phyloP scores from a whole-genome alignment of 352 stramenopile species.

The Globisporangium cystogenes region DNA sequence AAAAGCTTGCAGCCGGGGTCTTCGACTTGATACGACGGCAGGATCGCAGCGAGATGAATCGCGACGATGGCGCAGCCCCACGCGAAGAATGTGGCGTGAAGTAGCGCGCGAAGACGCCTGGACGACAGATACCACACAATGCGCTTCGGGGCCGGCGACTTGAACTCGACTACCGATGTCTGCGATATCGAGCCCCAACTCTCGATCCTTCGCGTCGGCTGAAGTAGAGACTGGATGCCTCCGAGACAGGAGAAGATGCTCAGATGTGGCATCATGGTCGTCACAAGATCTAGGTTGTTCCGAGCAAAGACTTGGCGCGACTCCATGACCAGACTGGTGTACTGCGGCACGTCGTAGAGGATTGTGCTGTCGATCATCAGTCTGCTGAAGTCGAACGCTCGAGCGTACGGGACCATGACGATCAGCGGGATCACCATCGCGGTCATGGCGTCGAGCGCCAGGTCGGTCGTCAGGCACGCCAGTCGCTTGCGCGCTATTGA shows the following conservation, averaged over 20 bases:
- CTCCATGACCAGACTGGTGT: conserved; percentile 4
- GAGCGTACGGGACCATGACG: conserved; percentile 4
- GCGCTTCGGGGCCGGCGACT: too few species aligned
- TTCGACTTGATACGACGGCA: background rate
- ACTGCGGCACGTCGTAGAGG: conserved; percentile 5
- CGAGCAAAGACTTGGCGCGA: conserved; percentile 3
- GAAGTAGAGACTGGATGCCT: conserved; percentile 1
- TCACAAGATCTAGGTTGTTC: background rate
- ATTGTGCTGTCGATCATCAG: background rate
- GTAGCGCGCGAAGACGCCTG: background rate
- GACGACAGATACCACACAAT: too few species aligned
- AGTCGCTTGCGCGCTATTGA: conserved; percentile 10
- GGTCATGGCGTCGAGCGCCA: conserved; percentile 10
- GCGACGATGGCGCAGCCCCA: conserved; percentile 3
- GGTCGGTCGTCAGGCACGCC: conserved; percentile 14
- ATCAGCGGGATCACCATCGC: conserved; percentile 14
- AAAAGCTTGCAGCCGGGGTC: conserved; percentile 13
- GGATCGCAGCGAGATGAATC: conserved; percentile 1
- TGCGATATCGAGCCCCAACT: too few species aligned
- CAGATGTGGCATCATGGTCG: background rate
- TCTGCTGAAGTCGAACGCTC: background rate
- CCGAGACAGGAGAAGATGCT: conserved; percentile 3
- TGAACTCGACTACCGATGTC: too few species aligned
- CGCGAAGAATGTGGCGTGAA: background rate
- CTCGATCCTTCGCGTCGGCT: background rate